Evolutionary conservation across 2,329 filamentous ascomycete species (phyloP).

Genomic region (Ambrosiella beaveri): DNA sequence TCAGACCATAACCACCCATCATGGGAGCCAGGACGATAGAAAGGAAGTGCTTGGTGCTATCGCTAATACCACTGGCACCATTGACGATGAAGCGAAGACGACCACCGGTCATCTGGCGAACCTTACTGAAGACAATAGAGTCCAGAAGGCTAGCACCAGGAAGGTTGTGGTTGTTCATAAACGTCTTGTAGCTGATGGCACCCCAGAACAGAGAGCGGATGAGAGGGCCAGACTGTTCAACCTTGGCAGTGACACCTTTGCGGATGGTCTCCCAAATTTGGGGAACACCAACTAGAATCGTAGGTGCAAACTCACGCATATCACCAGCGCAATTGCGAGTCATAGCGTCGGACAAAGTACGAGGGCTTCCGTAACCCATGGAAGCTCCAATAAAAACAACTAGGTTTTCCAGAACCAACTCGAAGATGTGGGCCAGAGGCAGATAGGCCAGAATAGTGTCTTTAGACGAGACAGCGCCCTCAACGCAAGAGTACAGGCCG

Average conservation of each 20-base stretch:
- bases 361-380: conserved; percentile 82
- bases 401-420: conserved; percentile 88
- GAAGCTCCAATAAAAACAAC: conserved; percentile 78
- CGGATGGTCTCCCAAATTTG: conserved; percentile 95
- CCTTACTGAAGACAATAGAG: conserved; percentile 73
- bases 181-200: conserved; percentile 40
- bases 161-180: conserved; percentile 39
- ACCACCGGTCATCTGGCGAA: conserved; percentile 80
- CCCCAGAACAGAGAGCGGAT: conserved; percentile 63
- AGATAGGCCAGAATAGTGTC: conserved; percentile 81
- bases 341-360: conserved; percentile 71
- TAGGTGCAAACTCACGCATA: conserved; percentile 79
- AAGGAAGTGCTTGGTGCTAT: conserved; percentile 77
- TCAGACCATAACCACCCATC: conserved; percentile 86
- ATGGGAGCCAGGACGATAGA: conserved; percentile 87
- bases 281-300: conserved; percentile 82
- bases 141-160: conserved; percentile 59
- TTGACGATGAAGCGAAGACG: conserved; percentile 81
- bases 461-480: conserved; percentile 56
- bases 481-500: conserved; percentile 63
- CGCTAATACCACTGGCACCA: conserved; percentile 77
- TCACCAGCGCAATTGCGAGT: conserved; percentile 85
- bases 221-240: conserved; percentile 53
- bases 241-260: conserved; percentile 75
- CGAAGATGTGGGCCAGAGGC: conserved; percentile 86